phyloP scores from a whole-genome alignment of 805 yeast genomes.

The Scheffersomyces lignosus region DNA sequence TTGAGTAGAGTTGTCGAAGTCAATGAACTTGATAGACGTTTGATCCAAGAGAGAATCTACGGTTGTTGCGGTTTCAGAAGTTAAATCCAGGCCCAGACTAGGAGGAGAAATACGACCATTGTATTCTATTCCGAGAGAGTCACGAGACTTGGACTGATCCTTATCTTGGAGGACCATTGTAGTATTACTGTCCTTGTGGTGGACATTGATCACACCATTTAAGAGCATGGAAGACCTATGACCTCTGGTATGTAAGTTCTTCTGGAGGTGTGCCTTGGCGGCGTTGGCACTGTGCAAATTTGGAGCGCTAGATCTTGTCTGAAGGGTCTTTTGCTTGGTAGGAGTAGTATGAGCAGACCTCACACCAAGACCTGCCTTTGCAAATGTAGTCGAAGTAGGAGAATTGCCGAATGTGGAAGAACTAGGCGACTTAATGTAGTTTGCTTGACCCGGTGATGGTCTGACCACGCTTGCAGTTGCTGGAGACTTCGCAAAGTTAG shows the following conservation, averaged over 20 bases:
- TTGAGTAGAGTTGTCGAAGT: conserved; percentile 11
- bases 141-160: background rate
- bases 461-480: too few species aligned
- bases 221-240: conserved; percentile 4
- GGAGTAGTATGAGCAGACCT: background rate
- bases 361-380: too few species aligned
- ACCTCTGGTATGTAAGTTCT: background rate
- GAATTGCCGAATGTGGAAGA: too few species aligned
- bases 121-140: background rate
- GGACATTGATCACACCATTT: background rate
- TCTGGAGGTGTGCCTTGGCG: background rate
- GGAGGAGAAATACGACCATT: background rate
- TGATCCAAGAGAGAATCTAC: conserved; percentile 19
- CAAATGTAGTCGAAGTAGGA: too few species aligned
- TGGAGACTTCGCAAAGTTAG: too few species aligned
- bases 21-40: conserved; percentile 15
- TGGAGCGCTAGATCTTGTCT: conserved; percentile 23
- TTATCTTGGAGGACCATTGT: background rate
- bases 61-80: conserved; percentile 14
- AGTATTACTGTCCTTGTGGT: background rate
- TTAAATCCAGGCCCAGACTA: background rate
- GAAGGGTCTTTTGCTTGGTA: conserved; percentile 8
- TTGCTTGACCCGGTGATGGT: too few species aligned
- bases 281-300: conserved; percentile 12
- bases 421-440: too few species aligned